Evolutionary conservation across 352 stramenopile species (phyloP), one percentile per base, ranked within the genome.

Genomic region (Pythium brassicae): DNA sequence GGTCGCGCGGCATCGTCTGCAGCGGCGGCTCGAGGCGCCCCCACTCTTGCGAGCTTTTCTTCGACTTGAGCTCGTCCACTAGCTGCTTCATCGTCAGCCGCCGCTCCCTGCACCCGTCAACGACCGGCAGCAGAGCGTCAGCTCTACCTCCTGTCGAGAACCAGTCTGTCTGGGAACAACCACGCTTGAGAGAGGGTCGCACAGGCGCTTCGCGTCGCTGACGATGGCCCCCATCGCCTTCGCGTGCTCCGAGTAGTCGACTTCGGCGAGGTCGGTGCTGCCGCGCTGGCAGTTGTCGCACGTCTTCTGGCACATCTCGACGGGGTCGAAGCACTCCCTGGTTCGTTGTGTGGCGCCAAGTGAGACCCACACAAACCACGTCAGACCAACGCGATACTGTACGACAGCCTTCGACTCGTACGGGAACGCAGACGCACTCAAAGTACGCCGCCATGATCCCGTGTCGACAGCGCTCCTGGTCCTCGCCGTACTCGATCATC

Each of bases 11-110:
- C 11, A 86, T 53, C 2, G 55, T 60, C 11, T 61, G 8, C 44
- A 89, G 69, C 1, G 57, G 55, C n/a, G 73, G 75, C 25, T 72
- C 53, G n/a, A 85, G 45, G 6, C 66, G 32, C 11, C 37, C 53
- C 57, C 57, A 75, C 50, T 76, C 54, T 32, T 83, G 76, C 1
- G 57, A 44, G 27, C 76, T 61, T 47, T 80, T 86, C 40, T 69
- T 74, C 11, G 74, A 72, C 42, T 81, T 83, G 35, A 83, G 70
- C 48, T 88, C 80, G 29, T 90, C 77, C 8, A 90, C 74, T 19
- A 90, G 56, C 48, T 90, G 77, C 50, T 88, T 90, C 23, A 90
- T 57, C 19, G 80, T 88, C 23, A 84, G 44, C 6, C 78, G 76
- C n/a, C 68, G 67, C 57, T 90, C 74, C 39, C 80, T 90, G 23